Percentiles rank a stretch among this genome's conserved stretches.
phyloP scores from a whole-genome alignment of 768 basidiomycete genomes.

The Pholiota conissans region DNA sequence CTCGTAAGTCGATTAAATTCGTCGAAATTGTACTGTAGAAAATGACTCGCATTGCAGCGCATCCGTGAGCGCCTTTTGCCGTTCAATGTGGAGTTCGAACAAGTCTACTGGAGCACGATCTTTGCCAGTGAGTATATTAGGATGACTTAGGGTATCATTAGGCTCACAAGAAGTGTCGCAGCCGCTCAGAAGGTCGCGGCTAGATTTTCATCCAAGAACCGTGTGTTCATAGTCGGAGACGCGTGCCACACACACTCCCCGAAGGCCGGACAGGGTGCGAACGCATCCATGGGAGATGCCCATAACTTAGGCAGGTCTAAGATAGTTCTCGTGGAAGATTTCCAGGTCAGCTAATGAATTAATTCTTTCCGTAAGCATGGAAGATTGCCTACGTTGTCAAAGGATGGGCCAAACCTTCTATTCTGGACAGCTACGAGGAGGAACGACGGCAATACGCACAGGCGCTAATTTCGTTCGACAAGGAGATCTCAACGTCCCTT shows the following conservation, averaged over 20 bases:
- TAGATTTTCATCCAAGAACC: slow-evolving; percentile 7
- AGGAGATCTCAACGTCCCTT: neutral
- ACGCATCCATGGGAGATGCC: slow-evolving; percentile 14
- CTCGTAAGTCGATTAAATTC: neutral
- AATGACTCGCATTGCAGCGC: neutral
- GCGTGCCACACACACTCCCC: slow-evolving; percentile 14
- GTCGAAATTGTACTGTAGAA: neutral
- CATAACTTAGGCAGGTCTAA: slow-evolving; percentile 1
- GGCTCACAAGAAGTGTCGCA: neutral
- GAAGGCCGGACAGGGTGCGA: slow-evolving; percentile 13
- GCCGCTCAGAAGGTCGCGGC: slow-evolving; percentile 9
- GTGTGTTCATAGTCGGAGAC: slow-evolving; percentile 8
- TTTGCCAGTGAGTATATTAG: slow-evolving; percentile 7
- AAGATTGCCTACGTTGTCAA: neutral
- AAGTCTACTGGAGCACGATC: slow-evolving; percentile 10
- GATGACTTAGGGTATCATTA: too few relatives aligned
- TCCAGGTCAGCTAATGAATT: too few relatives aligned
- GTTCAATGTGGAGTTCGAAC: slow-evolving; percentile 1
- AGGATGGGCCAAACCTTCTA: neutral
- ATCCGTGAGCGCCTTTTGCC: slow-evolving; percentile 1
- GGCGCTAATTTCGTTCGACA: slow-evolving; percentile 1
- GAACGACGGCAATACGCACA: slow-evolving; percentile 3
- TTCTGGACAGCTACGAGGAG: slow-evolving; percentile 1
- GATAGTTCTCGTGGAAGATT: too few relatives aligned
- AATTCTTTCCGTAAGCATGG: neutral